Conservation (phyloP, 345 rosid species). For the Populus alba region DNA sequence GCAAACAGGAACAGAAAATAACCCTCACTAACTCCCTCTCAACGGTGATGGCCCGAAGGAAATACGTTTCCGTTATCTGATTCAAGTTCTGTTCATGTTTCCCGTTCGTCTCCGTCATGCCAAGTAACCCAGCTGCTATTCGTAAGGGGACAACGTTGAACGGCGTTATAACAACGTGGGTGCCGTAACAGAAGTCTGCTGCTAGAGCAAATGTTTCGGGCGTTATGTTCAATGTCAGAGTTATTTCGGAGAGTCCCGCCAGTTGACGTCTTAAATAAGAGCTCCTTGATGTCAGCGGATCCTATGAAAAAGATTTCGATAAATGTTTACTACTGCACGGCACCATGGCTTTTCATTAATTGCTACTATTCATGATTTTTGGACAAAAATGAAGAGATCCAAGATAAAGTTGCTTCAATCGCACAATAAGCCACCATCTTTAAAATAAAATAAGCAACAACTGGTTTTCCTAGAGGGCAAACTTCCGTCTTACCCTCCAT, state of each 20-base stretch:
- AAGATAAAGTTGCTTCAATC: too few relatives aligned
- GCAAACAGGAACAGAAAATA: conserved; percentile 60
- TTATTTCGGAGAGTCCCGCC: conserved; percentile 48
- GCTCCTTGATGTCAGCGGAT: conserved; percentile 58
- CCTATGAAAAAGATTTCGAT: conserved; percentile 31
- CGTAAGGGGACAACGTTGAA: conserved; percentile 61
- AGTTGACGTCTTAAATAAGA: conserved; percentile 64
- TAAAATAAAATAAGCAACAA: too few relatives aligned
- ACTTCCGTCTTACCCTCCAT: too few relatives aligned
- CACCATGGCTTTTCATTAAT: conserved; percentile 4
- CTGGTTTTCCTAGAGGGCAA: too few relatives aligned
- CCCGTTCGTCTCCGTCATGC: conserved; percentile 40
- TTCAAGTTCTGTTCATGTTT: conserved; percentile 42
- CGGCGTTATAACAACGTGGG: conserved; percentile 56
- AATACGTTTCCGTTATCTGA: conserved; percentile 60
- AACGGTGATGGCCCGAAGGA: conserved; percentile 44
- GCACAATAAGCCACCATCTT: too few relatives aligned
- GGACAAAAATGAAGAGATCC: too few relatives aligned
- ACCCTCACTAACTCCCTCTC: conserved; percentile 40
- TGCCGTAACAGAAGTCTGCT: conserved; percentile 62
- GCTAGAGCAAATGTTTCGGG: conserved; percentile 61
- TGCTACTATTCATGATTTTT: not conserved
- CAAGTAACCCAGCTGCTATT: conserved; percentile 67
- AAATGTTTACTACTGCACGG: too few relatives aligned
- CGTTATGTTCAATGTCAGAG: conserved; percentile 73